These are phyloP conservation scores for Cytospora schulzeri DNA, from an alignment of 2,329 filamentous ascomycete genomes.

Conservation along the genomic window DNA sequence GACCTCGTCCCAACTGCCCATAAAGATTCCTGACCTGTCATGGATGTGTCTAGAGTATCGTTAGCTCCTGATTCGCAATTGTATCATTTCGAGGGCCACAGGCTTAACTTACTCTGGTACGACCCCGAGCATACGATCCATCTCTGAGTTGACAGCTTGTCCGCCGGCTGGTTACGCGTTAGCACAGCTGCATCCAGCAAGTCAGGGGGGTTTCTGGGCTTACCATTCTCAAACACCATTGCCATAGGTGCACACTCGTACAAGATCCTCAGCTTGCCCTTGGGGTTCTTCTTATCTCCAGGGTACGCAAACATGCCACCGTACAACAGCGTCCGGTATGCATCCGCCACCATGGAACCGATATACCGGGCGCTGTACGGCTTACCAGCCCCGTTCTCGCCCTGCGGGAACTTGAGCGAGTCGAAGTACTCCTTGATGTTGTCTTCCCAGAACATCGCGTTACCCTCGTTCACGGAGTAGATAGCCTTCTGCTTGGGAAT, in stretches of 20 bases:
- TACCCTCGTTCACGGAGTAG: constrained; percentile 98
- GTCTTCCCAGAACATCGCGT: constrained; percentile 94
- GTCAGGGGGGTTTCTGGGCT: constrained; percentile 38
- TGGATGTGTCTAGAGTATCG: constrained; percentile 67
- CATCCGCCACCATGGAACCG: constrained; percentile 96
- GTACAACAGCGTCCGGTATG: constrained; percentile 92
- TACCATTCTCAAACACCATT: constrained; percentile 97
- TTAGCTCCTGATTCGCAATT: not conserved
- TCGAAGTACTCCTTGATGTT: constrained; percentile 86
- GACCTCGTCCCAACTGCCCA: constrained; percentile 92
- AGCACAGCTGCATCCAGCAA: not conserved
- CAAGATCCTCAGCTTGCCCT: constrained; percentile 94
- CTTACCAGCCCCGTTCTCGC: constrained; percentile 75
- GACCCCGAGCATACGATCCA: constrained; percentile 87
- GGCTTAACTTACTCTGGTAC: constrained; percentile 62
- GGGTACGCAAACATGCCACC: constrained; percentile 98
- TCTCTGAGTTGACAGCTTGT: constrained; percentile 86
- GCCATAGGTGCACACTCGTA: constrained; percentile 99
- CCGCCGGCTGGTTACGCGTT: constrained; percentile 69
- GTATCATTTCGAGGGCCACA: no score
- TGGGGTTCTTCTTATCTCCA: constrained; percentile 95
- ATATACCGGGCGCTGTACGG: constrained; percentile 96
- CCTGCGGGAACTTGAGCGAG: constrained; percentile 77
- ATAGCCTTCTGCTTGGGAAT: constrained; percentile 81
- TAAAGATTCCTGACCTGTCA: constrained; percentile 91